phyloP scores from a whole-genome alignment of 78 protist species.

The Cavenderia fasciculata region DNA sequence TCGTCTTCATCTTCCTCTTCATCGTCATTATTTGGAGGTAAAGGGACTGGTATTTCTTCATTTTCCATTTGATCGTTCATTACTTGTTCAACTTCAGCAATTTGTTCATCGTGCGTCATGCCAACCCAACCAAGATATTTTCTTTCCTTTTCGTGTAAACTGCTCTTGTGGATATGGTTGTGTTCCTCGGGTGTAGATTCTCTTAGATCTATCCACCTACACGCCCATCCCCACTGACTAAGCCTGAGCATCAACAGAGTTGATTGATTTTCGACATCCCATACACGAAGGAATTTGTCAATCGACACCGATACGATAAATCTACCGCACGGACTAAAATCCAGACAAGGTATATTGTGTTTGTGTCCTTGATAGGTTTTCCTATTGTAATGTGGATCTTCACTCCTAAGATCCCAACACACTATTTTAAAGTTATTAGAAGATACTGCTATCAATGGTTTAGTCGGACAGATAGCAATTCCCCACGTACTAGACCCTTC shows the following conservation, averaged over 20 bases:
- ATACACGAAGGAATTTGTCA: constrained; percentile 39
- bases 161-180: neutral
- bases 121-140: constrained; percentile 21
- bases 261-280: constrained; percentile 40
- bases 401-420: constrained; percentile 24
- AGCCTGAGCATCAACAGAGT: neutral
- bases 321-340: constrained; percentile 64
- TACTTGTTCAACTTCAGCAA: neutral
- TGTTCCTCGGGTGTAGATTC: neutral
- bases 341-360: constrained; percentile 53
- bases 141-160: neutral
- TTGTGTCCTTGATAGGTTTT: constrained; percentile 8
- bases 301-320: constrained; percentile 32
- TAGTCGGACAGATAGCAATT: constrained; percentile 36
- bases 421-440: constrained; percentile 20
- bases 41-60: neutral
- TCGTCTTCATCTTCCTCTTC: constrained; percentile 4
- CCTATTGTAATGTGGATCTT: constrained; percentile 21
- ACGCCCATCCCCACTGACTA: constrained; percentile 71
- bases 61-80: too few species aligned
- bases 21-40: neutral
- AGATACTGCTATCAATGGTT: constrained; percentile 56
- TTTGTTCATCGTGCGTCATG: constrained; percentile 13
- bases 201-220: constrained; percentile 47
- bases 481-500: constrained; percentile 58